These are phyloP conservation scores for Chaetomiaceae sp. DNA, from an alignment of 2,329 filamentous ascomycete genomes.

Conservation along the genomic window DNA sequence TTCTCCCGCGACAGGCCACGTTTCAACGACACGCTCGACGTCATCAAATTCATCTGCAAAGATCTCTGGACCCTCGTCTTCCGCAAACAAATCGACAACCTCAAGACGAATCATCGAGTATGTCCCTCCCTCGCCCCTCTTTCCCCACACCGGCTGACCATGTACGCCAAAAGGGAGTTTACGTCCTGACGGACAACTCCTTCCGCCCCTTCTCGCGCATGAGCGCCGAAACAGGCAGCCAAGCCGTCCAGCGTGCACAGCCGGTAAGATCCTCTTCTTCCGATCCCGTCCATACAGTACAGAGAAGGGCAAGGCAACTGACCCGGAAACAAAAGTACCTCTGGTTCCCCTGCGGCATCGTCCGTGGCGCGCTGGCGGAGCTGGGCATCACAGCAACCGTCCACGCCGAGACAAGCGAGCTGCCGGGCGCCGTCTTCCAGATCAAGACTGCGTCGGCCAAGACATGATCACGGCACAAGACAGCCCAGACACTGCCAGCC, in stretches of 20 bases:
- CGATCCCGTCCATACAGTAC: background rate
- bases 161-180: constrained; percentile 65
- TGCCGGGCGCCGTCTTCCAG: constrained; percentile 89
- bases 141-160: constrained; percentile 6
- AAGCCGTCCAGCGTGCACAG: constrained; percentile 70
- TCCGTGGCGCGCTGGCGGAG: constrained; percentile 86
- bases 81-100: constrained; percentile 94
- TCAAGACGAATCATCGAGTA: constrained; percentile 95
- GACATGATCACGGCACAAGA: no score
- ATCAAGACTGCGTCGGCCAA: constrained; percentile 78
- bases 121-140: background rate
- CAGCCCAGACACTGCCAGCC: no score
- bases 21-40: constrained; percentile 87
- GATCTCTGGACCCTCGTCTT: constrained; percentile 95
- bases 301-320: background rate
- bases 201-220: constrained; percentile 88
- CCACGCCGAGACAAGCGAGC: constrained; percentile 80
- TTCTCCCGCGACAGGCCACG: constrained; percentile 81
- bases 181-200: constrained; percentile 87
- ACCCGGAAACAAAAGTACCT: constrained; percentile 59
- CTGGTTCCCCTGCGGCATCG: constrained; percentile 91
- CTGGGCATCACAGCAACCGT: constrained; percentile 89
- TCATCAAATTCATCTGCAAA: constrained; percentile 98
- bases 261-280: constrained; percentile 50
- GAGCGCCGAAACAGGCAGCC: constrained; percentile 73